Evolutionary conservation across 305 asterid species (phyloP).

Genomic region (Fraxinus greggii): DNA sequence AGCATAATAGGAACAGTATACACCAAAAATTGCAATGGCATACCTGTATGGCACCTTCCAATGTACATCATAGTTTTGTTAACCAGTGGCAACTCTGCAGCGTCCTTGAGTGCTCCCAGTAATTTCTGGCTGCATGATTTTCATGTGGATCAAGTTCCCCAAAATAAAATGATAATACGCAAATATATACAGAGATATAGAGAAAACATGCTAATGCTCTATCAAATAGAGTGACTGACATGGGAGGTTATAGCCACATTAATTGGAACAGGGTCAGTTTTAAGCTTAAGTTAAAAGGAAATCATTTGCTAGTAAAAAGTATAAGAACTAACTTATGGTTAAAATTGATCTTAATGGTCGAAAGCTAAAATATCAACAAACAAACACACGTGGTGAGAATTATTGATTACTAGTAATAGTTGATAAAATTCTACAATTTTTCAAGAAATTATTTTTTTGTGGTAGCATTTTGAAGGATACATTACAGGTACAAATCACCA

Average conservation of each 20-base stretch:
- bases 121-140: conserved; percentile 57
- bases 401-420: too few species aligned
- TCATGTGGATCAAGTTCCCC: not conserved
- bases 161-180: not conserved
- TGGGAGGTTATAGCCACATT: not conserved
- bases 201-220: not conserved
- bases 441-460: too few species aligned
- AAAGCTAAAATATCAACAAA: not conserved
- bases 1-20: conserved; percentile 5
- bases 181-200: not conserved
- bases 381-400: too few species aligned
- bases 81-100: conserved; percentile 78
- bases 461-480: too few species aligned
- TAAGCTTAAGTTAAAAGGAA: not conserved
- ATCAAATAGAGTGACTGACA: not conserved
- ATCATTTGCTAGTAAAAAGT: not conserved
- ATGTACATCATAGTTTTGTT: conserved; percentile 75
- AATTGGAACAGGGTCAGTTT: too few species aligned
- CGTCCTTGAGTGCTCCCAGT: conserved; percentile 45
- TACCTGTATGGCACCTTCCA: conserved; percentile 50
- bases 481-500: not conserved
- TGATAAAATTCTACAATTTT: too few species aligned
- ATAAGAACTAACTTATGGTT: not conserved
- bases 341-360: too few species aligned
- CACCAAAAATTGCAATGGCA: conserved; percentile 44